Evolutionary conservation across 257 asterid genomes (phyloP), one percentile per base, ranked within the genome.

Genomic region (Solanum ossicruentum): DNA sequence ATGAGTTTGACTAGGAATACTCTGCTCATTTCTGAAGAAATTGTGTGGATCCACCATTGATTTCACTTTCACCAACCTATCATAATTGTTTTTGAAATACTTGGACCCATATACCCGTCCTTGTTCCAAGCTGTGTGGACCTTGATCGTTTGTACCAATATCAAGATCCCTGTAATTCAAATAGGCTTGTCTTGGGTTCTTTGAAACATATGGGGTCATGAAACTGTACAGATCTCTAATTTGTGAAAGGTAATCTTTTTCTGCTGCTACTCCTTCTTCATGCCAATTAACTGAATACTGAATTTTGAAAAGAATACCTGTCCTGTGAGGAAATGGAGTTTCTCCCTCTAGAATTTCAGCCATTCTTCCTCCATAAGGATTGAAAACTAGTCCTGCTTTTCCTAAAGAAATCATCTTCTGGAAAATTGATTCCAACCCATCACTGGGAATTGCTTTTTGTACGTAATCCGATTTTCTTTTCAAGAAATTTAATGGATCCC

Each of bases 131-230:
- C 81, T 80, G 8, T 87, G 41, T 4, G 5, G 13, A 9, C 87
- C 86, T 26, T 87, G 84, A 51, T 77, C 75, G 2, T 56, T 84
- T 2, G 81, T 87, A 10, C 93, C 95, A 47, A 89, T 84, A 43
- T 92, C 93, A 3, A 91, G 36, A 23, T 91, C 95, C 21, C 95
- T 85, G 10, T 91, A 92, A 71, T 91, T 91, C 6, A 91, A 86
- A 39, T 23, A 91, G 5, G 93, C 90, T 61, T 80, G 86, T 73
- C 93, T 88, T 5, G 93, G 93, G 6, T 89, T 85, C 21, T 72
- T 72, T 20, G 91, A 84, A 77, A 91, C 93, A 12, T 61, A 91
- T 2, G 93, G 91, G 0, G 89, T 52, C 93, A 89, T 86, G 43
- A 83, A 91, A 17, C 58, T 52, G 83, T 85, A 81, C 3, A 91